Conservation (phyloP, 805 yeast species). For the Yamadazyma philogaea region DNA sequence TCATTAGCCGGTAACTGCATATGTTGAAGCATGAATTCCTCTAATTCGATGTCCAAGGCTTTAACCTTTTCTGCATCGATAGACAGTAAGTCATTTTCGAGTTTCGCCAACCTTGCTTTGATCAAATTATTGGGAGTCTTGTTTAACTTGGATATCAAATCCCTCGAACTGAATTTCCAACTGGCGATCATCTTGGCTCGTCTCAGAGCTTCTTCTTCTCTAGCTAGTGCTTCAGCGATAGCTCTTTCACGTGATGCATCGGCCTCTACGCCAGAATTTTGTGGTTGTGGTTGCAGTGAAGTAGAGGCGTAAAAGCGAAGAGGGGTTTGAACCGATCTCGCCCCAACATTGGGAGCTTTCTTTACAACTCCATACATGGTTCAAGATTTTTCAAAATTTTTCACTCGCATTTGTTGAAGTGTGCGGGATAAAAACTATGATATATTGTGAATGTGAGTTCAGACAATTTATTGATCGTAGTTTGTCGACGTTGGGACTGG, state of each 20-base stretch:
- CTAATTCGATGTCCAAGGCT: constrained; percentile 40
- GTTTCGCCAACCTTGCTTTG: constrained; percentile 25
- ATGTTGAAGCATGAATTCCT: constrained; percentile 32
- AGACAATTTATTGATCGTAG: constrained; percentile 1
- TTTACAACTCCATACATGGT: constrained; percentile 4
- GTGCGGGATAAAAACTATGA: constrained; percentile 1
- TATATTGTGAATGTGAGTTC: constrained; percentile 2
- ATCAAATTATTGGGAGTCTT: constrained; percentile 31
- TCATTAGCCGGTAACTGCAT: constrained; percentile 33
- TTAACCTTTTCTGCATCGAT: constrained; percentile 32
- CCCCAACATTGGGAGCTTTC: neutral
- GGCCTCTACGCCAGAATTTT: neutral
- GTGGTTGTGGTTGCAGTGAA: neutral
- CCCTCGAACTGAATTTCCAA: constrained; percentile 25
- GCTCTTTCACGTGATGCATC: constrained; percentile 32
- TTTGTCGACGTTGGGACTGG: neutral
- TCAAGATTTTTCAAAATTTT: constrained; percentile 4
- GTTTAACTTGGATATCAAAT: constrained; percentile 31
- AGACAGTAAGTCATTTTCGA: constrained; percentile 28
- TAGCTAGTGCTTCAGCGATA: constrained; percentile 42
- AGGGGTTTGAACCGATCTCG: neutral
- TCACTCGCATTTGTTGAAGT: constrained; percentile 2
- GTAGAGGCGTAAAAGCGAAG: neutral
- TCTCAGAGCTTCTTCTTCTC: constrained; percentile 39
- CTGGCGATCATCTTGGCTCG: constrained; percentile 34